Conservation (phyloP, 1,284 basidiomycete species). For the Gomphus bonarii region DNA sequence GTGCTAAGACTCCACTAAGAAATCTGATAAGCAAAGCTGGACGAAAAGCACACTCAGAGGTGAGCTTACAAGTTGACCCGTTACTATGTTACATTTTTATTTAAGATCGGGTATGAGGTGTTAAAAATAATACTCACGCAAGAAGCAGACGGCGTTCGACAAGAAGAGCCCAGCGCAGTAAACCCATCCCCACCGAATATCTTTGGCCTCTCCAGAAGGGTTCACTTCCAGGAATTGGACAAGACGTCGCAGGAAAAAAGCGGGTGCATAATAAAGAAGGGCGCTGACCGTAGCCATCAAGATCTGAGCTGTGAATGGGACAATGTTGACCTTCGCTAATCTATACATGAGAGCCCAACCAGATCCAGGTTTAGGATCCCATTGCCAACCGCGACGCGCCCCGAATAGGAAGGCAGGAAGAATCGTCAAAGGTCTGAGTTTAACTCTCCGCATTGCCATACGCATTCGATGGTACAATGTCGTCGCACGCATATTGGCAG, state of each 20-base stretch:
- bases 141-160: constrained; percentile 47
- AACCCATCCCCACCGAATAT: constrained; percentile 64
- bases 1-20: constrained; percentile 55
- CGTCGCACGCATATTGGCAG: constrained; percentile 59
- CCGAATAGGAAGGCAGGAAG: constrained; percentile 4
- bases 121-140: constrained; percentile 33
- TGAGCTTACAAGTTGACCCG: constrained; percentile 33
- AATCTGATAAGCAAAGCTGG: not conserved
- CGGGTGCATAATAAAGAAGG: constrained; percentile 66
- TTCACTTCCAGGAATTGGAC: constrained; percentile 64
- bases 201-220: constrained; percentile 38
- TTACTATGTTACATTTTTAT: constrained; percentile 16
- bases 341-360: constrained; percentile 56
- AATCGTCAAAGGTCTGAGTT: constrained; percentile 26
- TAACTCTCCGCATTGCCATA: constrained; percentile 26
- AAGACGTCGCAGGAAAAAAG: constrained; percentile 63
- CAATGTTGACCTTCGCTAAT: constrained; percentile 43
- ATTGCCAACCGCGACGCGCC: constrained; percentile 4
- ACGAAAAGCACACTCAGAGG: not conserved
- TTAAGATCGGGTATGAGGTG: not conserved
- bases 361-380: constrained; percentile 33
- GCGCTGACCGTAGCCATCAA: constrained; percentile 54
- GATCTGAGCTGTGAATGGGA: constrained; percentile 33
- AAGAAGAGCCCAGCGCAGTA: constrained; percentile 62
- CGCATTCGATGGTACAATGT: constrained; percentile 43